Evolutionary conservation across 2,329 filamentous ascomycete genomes (phyloP).

Genomic region (Phaeosphaeria sp.): DNA sequence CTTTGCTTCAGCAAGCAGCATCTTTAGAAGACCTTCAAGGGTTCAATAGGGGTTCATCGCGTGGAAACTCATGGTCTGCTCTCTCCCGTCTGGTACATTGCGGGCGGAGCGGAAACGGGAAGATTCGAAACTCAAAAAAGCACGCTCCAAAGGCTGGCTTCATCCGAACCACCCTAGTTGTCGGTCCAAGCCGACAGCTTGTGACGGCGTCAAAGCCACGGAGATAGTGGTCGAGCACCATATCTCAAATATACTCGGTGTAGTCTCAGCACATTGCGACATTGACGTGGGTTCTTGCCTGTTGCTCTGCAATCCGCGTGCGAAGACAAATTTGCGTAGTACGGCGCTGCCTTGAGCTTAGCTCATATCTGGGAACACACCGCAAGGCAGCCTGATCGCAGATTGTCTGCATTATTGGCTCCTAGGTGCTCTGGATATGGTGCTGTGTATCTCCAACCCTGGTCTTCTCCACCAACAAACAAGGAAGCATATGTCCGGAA

Average conservation of each 20-base stretch:
- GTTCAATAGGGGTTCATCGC: neutral
- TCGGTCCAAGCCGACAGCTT: conserved; percentile 34
- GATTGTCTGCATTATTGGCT: neutral
- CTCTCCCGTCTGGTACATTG: conserved; percentile 26
- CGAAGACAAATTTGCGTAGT: neutral
- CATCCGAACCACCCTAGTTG: conserved; percentile 28
- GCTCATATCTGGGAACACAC: neutral
- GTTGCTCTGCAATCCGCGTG: neutral
- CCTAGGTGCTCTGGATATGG: neutral
- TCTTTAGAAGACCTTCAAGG: neutral
- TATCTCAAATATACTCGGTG: neutral
- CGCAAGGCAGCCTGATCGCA: neutral
- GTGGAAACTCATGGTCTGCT: conserved; percentile 6
- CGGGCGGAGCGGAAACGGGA: conserved; percentile 43
- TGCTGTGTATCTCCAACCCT: neutral
- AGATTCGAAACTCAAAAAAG: conserved; percentile 31
- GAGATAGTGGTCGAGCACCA: conserved; percentile 6
- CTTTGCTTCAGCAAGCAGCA: neutral
- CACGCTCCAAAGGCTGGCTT: conserved; percentile 44
- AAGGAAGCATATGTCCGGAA: neutral
- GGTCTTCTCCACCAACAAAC: neutral
- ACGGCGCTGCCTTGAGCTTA: neutral
- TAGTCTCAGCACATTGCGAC: neutral
- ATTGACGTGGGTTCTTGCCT: neutral
- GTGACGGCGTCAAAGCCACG: conserved; percentile 12